Conservation (phyloP, 768 basidiomycete species). For the Wakefieldia striispora region DNA sequence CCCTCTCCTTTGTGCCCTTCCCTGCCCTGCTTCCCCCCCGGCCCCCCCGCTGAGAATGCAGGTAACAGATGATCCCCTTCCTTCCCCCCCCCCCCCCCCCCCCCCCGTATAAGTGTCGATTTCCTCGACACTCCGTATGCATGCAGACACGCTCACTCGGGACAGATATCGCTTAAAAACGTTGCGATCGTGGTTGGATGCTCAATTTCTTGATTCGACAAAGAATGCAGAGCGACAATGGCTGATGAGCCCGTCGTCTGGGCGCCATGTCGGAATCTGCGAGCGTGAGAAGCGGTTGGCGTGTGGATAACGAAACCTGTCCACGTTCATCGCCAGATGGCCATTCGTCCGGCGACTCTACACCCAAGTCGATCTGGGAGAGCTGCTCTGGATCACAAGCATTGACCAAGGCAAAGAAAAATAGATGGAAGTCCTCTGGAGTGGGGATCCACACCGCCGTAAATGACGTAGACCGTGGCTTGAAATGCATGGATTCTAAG, state of each 20-base stretch:
- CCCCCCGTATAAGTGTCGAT: neutral
- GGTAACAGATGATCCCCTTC: conserved; percentile 23
- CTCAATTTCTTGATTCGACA: conserved; percentile 19
- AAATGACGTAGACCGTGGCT: conserved; percentile 15
- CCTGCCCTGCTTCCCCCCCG: too few relatives aligned
- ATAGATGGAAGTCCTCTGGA: conserved; percentile 18
- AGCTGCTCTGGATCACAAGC: conserved; percentile 15
- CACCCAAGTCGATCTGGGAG: conserved; percentile 5
- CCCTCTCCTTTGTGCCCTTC: too few relatives aligned
- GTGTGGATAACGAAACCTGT: conserved; percentile 13
- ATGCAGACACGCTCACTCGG: conserved; percentile 4
- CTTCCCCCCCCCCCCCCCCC: conserved; percentile 26
- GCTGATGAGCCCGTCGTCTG: conserved; percentile 11
- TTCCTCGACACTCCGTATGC: too few relatives aligned
- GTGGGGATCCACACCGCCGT: conserved; percentile 8
- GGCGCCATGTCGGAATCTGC: conserved; percentile 1
- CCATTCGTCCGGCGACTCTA: neutral
- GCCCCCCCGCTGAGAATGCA: conserved; percentile 22
- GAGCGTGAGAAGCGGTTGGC: conserved; percentile 19
- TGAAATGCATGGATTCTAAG: conserved; percentile 19
- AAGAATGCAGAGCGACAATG: conserved; percentile 14
- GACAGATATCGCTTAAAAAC: conserved; percentile 28
- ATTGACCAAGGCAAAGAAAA: conserved; percentile 18
- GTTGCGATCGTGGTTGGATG: conserved; percentile 19
- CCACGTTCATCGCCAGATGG: neutral